phyloP scores from a whole-genome alignment of 352 stramenopile species.

The Globisporangium middletonii region DNA sequence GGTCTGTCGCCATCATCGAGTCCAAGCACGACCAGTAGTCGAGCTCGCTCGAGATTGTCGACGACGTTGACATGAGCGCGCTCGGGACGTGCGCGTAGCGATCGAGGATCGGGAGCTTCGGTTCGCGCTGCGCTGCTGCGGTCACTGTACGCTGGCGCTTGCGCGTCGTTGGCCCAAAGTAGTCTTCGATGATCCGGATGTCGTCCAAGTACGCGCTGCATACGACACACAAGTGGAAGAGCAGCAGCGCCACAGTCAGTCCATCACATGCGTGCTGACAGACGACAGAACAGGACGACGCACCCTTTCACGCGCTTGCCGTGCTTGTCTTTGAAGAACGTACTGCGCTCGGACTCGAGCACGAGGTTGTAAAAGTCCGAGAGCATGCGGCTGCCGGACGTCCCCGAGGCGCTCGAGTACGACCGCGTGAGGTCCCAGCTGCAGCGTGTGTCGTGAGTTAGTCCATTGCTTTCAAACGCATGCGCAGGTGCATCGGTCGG shows the following conservation, averaged over 20 bases:
- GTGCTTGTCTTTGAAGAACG: constrained; percentile 48
- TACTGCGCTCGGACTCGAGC: constrained; percentile 63
- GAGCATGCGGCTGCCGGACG: constrained; percentile 64
- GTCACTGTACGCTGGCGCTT: constrained; percentile 1
- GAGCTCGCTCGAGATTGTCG: constrained; percentile 29
- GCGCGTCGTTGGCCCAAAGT: constrained; percentile 26
- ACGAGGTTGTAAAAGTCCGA: constrained; percentile 79
- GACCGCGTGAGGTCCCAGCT: constrained; percentile 39
- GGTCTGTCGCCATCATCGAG: constrained; percentile 7
- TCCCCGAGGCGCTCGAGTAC: constrained; percentile 41
- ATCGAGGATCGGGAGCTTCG: constrained; percentile 11
- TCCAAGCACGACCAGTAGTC: constrained; percentile 39
- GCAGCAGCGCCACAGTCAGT: not conserved
- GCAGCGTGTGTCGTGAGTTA: not conserved
- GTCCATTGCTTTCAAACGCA: no score
- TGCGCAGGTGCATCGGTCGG: no score
- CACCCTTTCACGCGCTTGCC: constrained; percentile 51
- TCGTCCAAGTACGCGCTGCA: constrained; percentile 33
- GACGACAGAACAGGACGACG: not conserved
- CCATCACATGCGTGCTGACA: not conserved
- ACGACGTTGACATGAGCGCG: constrained; percentile 16
- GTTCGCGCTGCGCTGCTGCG: not conserved
- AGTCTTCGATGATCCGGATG: constrained; percentile 52
- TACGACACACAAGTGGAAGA: not conserved
- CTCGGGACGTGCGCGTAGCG: constrained; percentile 12